Base-by-base conservation (phyloP, 306 rosid species). In the Quillaja saponaria region DNA sequence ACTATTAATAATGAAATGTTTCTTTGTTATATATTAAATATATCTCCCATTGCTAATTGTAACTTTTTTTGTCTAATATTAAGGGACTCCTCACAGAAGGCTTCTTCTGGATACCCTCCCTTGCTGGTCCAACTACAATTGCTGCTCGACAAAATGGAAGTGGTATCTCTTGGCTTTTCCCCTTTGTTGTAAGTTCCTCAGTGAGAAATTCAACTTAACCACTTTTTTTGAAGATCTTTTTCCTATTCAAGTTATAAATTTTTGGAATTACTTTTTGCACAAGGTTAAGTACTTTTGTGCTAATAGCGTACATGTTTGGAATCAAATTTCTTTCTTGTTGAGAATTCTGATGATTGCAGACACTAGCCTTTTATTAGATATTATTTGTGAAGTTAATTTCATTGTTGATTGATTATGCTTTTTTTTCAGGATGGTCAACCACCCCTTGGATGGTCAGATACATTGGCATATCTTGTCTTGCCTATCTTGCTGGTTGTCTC, bases 361-460 rank as follows among this genome's bases (percentile, higher is more conserved):
- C 58, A 55, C 15, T 3, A 7, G 50, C 11, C 6, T 54, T 47
- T 55, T 33, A 28, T 33, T 69, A 47, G 33, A 70, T 48, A 42
- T 46, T 13, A 19, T 38, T n/a, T 69, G 17, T 53, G 62, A 49
- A 55, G 69, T 72, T 53, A 47, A 54, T 47, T 39, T 19, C 33
- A 13, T 50, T 61, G 15, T 53, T 44, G 73, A 25, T 72, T 60
- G n/a, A 61, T 69, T 13, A n/a, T 0, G 5, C 38, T 47, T 68
- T 68, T 44, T 57, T 77, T 50, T 48, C 82, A 94, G 99, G 99
- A 90, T 75, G 97, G 99, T 66, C 96, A 80, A 52, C 99, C 99
- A 50, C 99, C 97, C 51, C 99, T 94, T 71, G 99, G 99, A 76
- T 94, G 99, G 99, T 77, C 96, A 16, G 97, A 94, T 78, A 94